Evolutionary conservation across 129 eudicot species (phyloP), one percentile per base, ranked within the genome.

Genomic region (Calendula officinalis): DNA sequence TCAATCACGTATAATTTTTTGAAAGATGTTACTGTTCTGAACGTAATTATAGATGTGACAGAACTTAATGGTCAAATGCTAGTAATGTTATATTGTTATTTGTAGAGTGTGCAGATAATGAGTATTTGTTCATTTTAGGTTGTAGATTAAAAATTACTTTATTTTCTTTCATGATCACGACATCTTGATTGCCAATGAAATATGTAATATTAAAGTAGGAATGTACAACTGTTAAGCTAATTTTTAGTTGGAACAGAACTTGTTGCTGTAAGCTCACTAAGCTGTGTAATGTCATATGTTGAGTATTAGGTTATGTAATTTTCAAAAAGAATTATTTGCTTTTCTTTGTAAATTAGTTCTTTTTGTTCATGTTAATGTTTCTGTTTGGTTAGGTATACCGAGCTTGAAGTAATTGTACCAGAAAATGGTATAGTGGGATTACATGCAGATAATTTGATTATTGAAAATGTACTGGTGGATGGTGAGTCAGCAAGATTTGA

Each of bases 371-470:
- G 51, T 4, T 56, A 49, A 34, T 60, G 47, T 66, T 67, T 71
- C 33, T 44, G 48, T 27, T 69, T 57, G 62, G 67, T 68, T 67
- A 92, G 99, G 73, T 94, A 82, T 74, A 94, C 97, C 13, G 99
- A 94, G 78, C 82, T 94, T 65, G 84, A 80, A 71, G 83, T 89
- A 62, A 79, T 60, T 54, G 87, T 86, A 38, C 95, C 97, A 4
- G 97, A 84, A 9, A 86, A 82, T 74, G 99, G 99, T 49, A 81
- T 94, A 11, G 89, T 94, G 55, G 99, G 99, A 13, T 80, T 94
- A 76, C 95, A 86, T 80, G 99, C 95, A 47, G 97, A 86, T 74
- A 94, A 94, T 83, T 66, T 94, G 78, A 94, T 73, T 49, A 86
- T 94, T 58, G 99, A 94, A 68, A 83, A 75, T 58, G 99, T 94